Conservation (phyloP, 371 early-diverging fungal species). For the Rhizomucor miehei region DNA sequence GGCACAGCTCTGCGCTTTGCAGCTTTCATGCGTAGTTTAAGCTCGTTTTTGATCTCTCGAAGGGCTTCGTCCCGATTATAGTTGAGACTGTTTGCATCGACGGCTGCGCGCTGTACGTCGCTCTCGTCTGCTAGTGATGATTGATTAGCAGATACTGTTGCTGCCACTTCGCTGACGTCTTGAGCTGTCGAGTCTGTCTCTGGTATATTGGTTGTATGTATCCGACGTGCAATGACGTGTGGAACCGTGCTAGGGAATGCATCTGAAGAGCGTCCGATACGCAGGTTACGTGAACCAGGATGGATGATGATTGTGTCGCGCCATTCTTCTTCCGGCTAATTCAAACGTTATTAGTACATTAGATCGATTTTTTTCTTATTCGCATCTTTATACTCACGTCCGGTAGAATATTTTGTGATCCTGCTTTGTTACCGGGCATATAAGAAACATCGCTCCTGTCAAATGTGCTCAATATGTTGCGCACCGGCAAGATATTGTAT, state of each 20-base stretch:
- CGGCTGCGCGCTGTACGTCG: constrained; percentile 5
- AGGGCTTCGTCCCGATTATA: constrained; percentile 27
- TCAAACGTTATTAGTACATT: neutral
- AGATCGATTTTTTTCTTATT: neutral
- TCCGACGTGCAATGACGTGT: constrained; percentile 75
- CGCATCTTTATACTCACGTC: constrained; percentile 27
- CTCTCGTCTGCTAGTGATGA: constrained; percentile 5
- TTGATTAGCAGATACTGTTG: constrained; percentile 4
- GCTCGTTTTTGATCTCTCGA: constrained; percentile 55
- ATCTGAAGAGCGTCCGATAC: constrained; percentile 80
- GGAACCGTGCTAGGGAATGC: constrained; percentile 77
- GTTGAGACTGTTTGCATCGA: constrained; percentile 8
- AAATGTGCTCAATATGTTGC: constrained; percentile 46
- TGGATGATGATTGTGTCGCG: constrained; percentile 78
- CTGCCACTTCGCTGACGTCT: constrained; percentile 16
- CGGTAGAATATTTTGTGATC: constrained; percentile 30
- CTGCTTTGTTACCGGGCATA: constrained; percentile 39
- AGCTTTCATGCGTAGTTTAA: constrained; percentile 73
- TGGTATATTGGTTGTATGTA: constrained; percentile 9
- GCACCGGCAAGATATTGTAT: constrained; percentile 45
- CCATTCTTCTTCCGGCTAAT: constrained; percentile 46
- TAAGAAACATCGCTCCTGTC: constrained; percentile 34
- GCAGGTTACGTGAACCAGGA: constrained; percentile 79
- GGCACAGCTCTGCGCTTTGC: constrained; percentile 76
- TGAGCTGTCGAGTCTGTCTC: constrained; percentile 18